Base-by-base conservation (phyloP, 2,329 filamentous ascomycete genomes). In the Cladophialophora immunda region DNA sequence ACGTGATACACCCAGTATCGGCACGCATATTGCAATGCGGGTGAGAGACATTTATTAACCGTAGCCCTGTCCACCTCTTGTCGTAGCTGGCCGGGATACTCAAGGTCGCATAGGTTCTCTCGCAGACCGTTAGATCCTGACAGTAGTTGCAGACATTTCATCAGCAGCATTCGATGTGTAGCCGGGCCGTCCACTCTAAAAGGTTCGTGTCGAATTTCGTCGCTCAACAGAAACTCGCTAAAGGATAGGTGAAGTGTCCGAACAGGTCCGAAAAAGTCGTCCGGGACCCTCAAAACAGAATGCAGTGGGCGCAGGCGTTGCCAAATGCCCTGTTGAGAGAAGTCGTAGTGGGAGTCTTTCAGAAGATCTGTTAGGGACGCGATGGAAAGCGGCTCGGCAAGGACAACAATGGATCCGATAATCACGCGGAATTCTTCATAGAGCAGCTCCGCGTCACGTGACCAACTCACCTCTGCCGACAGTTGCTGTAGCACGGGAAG, bases 1-100 rank as follows among this genome's bases (percentile, higher is more conserved):
- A 76, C 19, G 71, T 78, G 73, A 45, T 75, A 52, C 19, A 70
- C 69, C 76, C 74, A 78, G 50, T 75, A 75, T 2, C 65, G 71
- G 67, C 72, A 75, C 15, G 73, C 59, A 57, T 76, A 76, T 56
- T 70, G 69, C 2, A 76, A 52, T 36, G 71, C 71, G 27, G 72
- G 38, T 30, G 70, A 62, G 27, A 76, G 32, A 27, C 61, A 19
- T 11, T 68, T 2, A 29, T 69, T 52, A 50, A 75, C 67, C 34
- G 5, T 58, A 34, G 38, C 15, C 22, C 17, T 15, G 32, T 34
- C 29, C 11, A 70, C 50, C 25, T 54, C 52, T 54, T 15, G n/a
- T 54, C 56, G 56, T 25, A 13, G 53, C 65, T 64, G 58, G n/a
- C 67, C 64, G 34, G 55, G 65, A 59, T 67, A 67, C 8, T 58